These are phyloP conservation scores for Komagataella pastoris DNA, from an alignment of 805 yeast genomes.

Conservation along the genomic window DNA sequence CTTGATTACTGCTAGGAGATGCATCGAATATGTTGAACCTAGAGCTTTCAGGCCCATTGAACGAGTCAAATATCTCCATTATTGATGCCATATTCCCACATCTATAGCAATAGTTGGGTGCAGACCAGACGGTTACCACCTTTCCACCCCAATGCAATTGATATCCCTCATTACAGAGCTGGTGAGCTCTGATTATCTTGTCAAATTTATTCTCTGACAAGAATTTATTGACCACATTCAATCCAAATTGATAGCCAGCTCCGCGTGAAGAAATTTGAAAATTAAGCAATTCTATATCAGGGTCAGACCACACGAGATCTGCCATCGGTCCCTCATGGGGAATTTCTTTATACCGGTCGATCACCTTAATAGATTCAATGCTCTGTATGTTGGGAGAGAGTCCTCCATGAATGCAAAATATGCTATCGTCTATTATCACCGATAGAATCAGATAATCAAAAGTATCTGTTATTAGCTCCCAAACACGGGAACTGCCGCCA, in stretches of 20 bases:
- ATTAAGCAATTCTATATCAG: constrained; percentile 70
- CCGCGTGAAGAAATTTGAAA: constrained; percentile 91
- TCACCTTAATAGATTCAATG: constrained; percentile 78
- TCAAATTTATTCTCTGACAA: constrained; percentile 63
- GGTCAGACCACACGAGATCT: constrained; percentile 97
- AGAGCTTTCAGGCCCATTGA: constrained; percentile 47
- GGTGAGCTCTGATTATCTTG: constrained; percentile 88
- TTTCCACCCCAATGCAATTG: constrained; percentile 84
- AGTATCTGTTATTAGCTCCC: constrained; percentile 83
- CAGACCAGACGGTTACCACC: constrained; percentile 95
- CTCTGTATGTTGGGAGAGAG: constrained; percentile 91
- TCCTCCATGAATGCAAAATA: constrained; percentile 97
- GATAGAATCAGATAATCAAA: constrained; percentile 85
- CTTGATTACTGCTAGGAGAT: constrained; percentile 81
- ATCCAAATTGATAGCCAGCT: constrained; percentile 95
- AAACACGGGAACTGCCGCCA: constrained; percentile 58
- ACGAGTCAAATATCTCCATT: constrained; percentile 55
- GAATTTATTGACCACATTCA: constrained; percentile 81
- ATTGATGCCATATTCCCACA: constrained; percentile 98
- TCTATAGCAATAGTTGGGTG: constrained; percentile 94
- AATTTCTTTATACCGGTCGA: constrained; percentile 86
- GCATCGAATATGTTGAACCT: constrained; percentile 90
- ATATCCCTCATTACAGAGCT: constrained; percentile 91
- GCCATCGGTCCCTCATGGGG: constrained; percentile 99
- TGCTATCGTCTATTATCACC: constrained; percentile 78